Base-by-base conservation (phyloP, 257 asterid species). In the Solanum rostratum region DNA sequence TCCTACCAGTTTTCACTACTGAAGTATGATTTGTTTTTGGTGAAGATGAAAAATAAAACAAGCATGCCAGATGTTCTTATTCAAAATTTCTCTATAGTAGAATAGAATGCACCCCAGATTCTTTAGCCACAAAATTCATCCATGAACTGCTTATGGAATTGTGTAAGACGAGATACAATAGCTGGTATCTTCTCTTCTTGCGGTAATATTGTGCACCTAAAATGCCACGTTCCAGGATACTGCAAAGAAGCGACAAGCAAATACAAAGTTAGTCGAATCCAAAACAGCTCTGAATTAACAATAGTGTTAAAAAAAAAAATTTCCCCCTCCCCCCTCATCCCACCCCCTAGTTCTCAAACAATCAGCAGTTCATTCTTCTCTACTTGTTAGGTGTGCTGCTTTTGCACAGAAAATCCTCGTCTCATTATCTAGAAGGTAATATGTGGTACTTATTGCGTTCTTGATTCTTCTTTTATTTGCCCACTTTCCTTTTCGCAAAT, bases 181-280 rank as follows among this genome's bases (percentile, higher is more conserved):
- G 98, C 97, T 4, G 96, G 97, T 50, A 94, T 92, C 86, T 89
- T 92, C 78, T 94, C 97, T 90, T 94, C 99, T 65, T 91, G 98
- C 84, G 99, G 98, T 83, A 96, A 88, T 88, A 96, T 96, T 3
- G 99, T 96, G 91, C 97, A 94, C 91, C 99, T 88, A 82, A 96
- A 88, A 86, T 96, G 99, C 99, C 98, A 96, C 1, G 99, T 96
- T 29, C 98, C 99, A 6, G 90, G 90, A 30, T 89, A 94, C 98
- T 92, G 39, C 62, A 43, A 24, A 30, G 82, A 62, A 65, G 78
- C 66, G 20, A 8, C 50, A 9, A 43, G 20, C 27, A 82, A 45
- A 82, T 39, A 46, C 84, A 57, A 33, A 24, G 46, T 73, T 74
- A 74, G 81, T 46, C 9, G 11, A 22, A 45, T 46, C 22, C 43